Evolutionary conservation across 441 rosid species (phyloP).

Genomic region (Bocquillonia castaneifolia): DNA sequence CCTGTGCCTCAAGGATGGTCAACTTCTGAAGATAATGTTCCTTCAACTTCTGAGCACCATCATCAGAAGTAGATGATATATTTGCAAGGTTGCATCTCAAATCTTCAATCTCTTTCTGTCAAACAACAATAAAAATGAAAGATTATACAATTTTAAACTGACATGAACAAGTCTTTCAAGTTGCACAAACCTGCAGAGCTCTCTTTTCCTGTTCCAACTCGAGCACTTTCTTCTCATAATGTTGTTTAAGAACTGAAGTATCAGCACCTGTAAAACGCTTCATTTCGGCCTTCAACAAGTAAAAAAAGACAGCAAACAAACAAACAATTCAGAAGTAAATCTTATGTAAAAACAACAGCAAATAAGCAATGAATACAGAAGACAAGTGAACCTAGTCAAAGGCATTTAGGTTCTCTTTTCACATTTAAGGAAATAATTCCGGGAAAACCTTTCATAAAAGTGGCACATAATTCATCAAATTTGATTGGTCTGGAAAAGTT

Average conservation of each 20-base stretch:
- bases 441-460: not conserved
- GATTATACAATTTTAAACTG: slow-evolving; percentile 13
- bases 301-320: slow-evolving; percentile 11
- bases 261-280: slow-evolving; percentile 61
- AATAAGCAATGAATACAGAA: not conserved
- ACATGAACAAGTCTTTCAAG: not conserved
- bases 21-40: slow-evolving; percentile 88
- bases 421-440: not conserved
- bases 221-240: slow-evolving; percentile 84
- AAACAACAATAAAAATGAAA: slow-evolving; percentile 20
- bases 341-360: too few relatives aligned
- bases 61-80: slow-evolving; percentile 73
- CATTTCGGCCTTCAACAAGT: slow-evolving; percentile 81
- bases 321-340: too few relatives aligned
- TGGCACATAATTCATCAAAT: not conserved
- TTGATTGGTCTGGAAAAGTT: not conserved
- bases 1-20: slow-evolving; percentile 84
- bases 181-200: slow-evolving; percentile 58
- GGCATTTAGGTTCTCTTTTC: not conserved
- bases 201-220: slow-evolving; percentile 87
- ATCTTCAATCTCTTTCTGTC: slow-evolving; percentile 89
- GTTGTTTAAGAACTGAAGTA: slow-evolving; percentile 85
- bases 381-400: not conserved
- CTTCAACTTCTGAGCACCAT: slow-evolving; percentile 77
- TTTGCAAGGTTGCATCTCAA: slow-evolving; percentile 62